Conservation (phyloP, 1,284 basidiomycete species). For the Caloboletus inedulis region DNA sequence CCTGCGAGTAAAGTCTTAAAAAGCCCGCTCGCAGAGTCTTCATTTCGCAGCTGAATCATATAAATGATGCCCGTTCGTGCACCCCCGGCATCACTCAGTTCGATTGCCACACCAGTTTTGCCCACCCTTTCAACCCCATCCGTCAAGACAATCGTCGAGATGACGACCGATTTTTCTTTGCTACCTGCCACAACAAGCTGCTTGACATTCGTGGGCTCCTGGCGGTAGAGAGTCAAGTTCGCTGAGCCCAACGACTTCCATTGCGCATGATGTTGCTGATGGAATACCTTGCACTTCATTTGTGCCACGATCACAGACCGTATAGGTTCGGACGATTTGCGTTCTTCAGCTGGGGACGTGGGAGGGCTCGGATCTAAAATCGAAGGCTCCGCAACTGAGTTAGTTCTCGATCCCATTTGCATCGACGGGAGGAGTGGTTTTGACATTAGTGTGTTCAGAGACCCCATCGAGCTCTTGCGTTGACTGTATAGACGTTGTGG, state of each 20-base stretch:
- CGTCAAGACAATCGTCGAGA: slow-evolving; percentile 93
- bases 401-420: slow-evolving; percentile 48
- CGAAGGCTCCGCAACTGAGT: slow-evolving; percentile 49
- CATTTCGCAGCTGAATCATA: slow-evolving; percentile 94
- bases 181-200: slow-evolving; percentile 93
- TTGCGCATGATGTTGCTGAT: slow-evolving; percentile 92
- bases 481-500: slow-evolving; percentile 28
- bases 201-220: slow-evolving; percentile 84
- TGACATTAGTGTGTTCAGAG: slow-evolving; percentile 45
- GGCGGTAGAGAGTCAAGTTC: slow-evolving; percentile 82
- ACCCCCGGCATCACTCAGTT: slow-evolving; percentile 83
- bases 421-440: slow-evolving; percentile 62
- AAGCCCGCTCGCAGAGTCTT: slow-evolving; percentile 79
- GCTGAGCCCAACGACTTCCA: slow-evolving; percentile 96
- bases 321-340: slow-evolving; percentile 58
- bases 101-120: slow-evolving; percentile 96
- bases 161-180: slow-evolving; percentile 73
- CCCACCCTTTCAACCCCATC: slow-evolving; percentile 98
- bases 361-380: slow-evolving; percentile 75
- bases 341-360: slow-evolving; percentile 66
- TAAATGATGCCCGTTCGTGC: slow-evolving; percentile 93
- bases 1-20: slow-evolving; percentile 88
- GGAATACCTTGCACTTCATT: slow-evolving; percentile 98
- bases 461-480: slow-evolving; percentile 21
- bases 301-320: slow-evolving; percentile 79